phyloP scores from a whole-genome alignment of 2,329 filamentous ascomycete genomes.

The Fusarium tjaetaba region DNA sequence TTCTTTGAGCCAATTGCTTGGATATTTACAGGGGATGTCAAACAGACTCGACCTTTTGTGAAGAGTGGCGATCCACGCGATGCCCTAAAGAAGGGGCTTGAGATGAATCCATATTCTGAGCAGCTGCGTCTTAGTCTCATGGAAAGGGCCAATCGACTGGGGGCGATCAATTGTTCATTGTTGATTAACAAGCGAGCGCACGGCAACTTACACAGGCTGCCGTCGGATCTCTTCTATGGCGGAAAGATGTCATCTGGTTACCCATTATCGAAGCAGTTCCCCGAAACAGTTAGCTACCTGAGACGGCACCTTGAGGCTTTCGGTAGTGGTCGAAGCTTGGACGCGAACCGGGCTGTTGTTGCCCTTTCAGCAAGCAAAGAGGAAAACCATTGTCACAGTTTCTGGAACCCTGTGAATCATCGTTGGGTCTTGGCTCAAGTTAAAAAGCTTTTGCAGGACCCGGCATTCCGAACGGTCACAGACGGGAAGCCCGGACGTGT shows the following conservation, averaged over 20 bases:
- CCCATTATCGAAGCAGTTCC: slow-evolving; percentile 36
- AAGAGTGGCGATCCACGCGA: slow-evolving; percentile 40
- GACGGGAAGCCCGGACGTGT: slow-evolving; percentile 47
- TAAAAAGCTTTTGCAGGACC: slow-evolving; percentile 45
- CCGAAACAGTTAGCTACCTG: slow-evolving; percentile 43
- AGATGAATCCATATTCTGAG: slow-evolving; percentile 46
- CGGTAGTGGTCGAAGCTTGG: slow-evolving; percentile 24
- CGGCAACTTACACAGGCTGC: slow-evolving; percentile 52
- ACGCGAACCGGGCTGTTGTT: slow-evolving; percentile 52
- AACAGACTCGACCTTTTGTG: slow-evolving; percentile 56
- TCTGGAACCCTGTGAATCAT: slow-evolving; percentile 53
- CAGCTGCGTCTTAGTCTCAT: slow-evolving; percentile 51
- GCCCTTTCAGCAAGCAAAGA: slow-evolving; percentile 44
- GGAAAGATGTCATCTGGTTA: slow-evolving; percentile 51
- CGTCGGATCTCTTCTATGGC: slow-evolving; percentile 55
- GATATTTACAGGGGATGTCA: slow-evolving; percentile 59
- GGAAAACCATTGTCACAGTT: slow-evolving; percentile 47
- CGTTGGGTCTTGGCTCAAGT: slow-evolving; percentile 50
- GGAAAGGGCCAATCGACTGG: slow-evolving; percentile 49
- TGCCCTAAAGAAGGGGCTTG: slow-evolving; percentile 27
- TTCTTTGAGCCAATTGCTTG: slow-evolving; percentile 55
- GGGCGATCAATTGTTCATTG: slow-evolving; percentile 47
- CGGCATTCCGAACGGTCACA: slow-evolving; percentile 46
- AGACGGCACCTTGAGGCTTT: slow-evolving; percentile 45
- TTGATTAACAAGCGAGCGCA: slow-evolving; percentile 52